phyloP scores from a whole-genome alignment of 176 grass and related monocot genomes.

The Dendrocalamus sinicus region DNA sequence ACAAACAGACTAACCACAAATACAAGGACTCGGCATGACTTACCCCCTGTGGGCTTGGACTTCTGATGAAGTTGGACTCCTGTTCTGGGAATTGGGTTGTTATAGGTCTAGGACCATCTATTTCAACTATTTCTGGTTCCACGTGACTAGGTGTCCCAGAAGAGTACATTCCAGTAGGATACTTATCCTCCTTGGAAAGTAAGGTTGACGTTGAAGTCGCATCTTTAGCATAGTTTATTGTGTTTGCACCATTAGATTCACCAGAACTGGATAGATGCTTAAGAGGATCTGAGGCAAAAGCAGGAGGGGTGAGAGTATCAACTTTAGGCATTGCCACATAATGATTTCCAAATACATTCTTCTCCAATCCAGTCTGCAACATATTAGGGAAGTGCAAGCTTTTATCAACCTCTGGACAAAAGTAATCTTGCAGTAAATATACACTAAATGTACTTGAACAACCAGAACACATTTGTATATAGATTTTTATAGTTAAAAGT shows the following conservation, averaged over 20 bases:
- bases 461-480: not conserved
- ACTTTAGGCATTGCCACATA: conserved; percentile 67
- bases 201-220: conserved; percentile 49
- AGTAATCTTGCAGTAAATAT: conserved; percentile 37
- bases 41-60: conserved; percentile 71
- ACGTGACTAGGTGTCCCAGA: conserved; percentile 45
- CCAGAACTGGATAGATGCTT: conserved; percentile 53
- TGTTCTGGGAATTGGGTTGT: conserved; percentile 67
- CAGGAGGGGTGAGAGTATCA: conserved; percentile 63
- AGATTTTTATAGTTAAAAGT: conserved; percentile 16
- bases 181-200: conserved; percentile 50
- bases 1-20: conserved; percentile 4
- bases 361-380: conserved; percentile 89
- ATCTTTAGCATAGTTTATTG: conserved; percentile 48
- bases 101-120: conserved; percentile 74
- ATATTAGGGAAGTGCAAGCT: conserved; percentile 45
- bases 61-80: conserved; percentile 74
- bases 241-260: conserved; percentile 54
- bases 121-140: conserved; percentile 94
- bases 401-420: conserved; percentile 25
- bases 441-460: not conserved
- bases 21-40: conserved; percentile 24
- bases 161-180: conserved; percentile 49
- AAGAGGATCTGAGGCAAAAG: conserved; percentile 89
- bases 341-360: conserved; percentile 98